phyloP scores from a whole-genome alignment of 352 stramenopile species.

The Phytophthora crassamura region DNA sequence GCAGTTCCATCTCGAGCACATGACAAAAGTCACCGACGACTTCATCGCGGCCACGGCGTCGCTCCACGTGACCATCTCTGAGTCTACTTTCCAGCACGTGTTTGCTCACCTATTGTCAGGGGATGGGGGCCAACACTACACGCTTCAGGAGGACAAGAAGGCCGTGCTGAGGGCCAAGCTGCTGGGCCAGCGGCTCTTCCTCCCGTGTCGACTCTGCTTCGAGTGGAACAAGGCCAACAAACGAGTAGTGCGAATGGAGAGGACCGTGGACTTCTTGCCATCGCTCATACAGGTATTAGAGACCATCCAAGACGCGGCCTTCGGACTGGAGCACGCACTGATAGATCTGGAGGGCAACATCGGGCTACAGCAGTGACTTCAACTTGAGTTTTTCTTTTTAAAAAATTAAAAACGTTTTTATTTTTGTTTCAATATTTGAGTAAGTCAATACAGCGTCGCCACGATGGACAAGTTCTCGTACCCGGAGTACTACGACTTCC shows the following conservation, averaged over 20 bases:
- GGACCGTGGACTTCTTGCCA: conserved; percentile 18
- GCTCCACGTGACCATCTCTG: conserved; percentile 21
- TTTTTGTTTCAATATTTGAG: too few species aligned
- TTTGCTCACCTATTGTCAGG: conserved; percentile 12
- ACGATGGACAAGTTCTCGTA: conserved; percentile 81
- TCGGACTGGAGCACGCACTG: conserved; percentile 15
- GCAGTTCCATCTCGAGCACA: conserved; percentile 34
- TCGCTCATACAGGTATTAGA: conserved; percentile 16
- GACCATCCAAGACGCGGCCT: conserved; percentile 9
- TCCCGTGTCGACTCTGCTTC: conserved; percentile 24
- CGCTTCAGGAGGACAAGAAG: not conserved
- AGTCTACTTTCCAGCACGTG: conserved; percentile 18
- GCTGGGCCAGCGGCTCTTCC: conserved; percentile 15
- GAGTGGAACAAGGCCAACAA: conserved; percentile 25
- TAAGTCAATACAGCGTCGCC: not conserved
- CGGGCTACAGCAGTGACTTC: not conserved
- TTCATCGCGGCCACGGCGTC: conserved; percentile 11
- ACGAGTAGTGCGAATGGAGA: conserved; percentile 19
- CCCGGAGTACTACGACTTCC: conserved; percentile 89
- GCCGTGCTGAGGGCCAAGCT: conserved; percentile 12
- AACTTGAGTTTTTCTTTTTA: too few species aligned
- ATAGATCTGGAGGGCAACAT: conserved; percentile 14
- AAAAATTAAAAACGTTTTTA: too few species aligned
- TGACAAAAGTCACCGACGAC: conserved; percentile 18
- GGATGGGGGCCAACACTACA: not conserved